These are phyloP conservation scores for Alopecurus myosuroides DNA, from an alignment of 176 grass and related monocot species.

Conservation along the genomic window DNA sequence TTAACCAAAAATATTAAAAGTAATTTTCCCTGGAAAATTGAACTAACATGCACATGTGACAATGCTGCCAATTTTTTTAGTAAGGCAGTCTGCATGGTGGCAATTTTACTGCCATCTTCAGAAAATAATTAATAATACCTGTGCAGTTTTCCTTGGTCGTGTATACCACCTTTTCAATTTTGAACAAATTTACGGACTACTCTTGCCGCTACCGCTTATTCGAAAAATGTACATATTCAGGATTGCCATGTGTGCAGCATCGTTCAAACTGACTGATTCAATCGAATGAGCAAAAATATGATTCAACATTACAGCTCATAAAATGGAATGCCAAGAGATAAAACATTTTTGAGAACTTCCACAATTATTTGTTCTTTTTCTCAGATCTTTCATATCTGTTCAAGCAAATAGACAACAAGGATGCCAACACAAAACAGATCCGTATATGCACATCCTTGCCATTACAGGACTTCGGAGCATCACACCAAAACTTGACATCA, in stretches of 20 bases:
- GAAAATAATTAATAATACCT: background rate
- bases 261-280: background rate
- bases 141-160: background rate
- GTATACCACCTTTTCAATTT: background rate
- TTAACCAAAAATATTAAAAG: background rate
- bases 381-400: background rate
- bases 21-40: background rate
- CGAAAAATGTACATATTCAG: background rate
- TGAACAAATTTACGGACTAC: background rate
- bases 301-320: background rate
- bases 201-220: background rate
- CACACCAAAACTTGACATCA: no score
- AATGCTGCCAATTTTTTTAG: background rate
- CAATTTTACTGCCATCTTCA: background rate
- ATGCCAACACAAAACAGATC: background rate
- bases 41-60: background rate
- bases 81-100: background rate
- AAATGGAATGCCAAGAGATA: background rate
- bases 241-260: background rate
- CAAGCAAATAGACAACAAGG: background rate
- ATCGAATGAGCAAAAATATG: background rate
- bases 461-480: constrained; percentile 38
- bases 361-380: background rate
- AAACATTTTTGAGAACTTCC: background rate
- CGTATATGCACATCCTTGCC: constrained; percentile 28